phyloP scores from a whole-genome alignment of 352 stramenopile species.

The Globisporangium ultimum region DNA sequence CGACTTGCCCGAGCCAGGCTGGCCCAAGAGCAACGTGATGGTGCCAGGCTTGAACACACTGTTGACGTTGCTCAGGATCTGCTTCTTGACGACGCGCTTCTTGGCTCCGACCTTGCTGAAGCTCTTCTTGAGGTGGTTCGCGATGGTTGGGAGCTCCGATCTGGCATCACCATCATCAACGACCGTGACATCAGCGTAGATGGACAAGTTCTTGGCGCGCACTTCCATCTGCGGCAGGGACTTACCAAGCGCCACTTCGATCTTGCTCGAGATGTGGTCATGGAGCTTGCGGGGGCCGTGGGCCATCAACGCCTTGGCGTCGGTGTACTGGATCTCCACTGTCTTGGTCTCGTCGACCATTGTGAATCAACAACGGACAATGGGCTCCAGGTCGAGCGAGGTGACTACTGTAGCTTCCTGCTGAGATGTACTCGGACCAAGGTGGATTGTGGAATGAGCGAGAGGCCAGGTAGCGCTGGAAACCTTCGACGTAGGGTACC shows the following conservation, averaged over 20 bases:
- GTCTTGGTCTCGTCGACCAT: no score
- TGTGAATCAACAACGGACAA: no score
- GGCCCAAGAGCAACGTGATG: conserved; percentile 29
- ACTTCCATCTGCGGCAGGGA: conserved; percentile 1
- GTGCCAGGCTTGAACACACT: conserved; percentile 4
- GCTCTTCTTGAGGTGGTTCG: conserved; percentile 22
- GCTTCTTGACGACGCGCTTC: no score
- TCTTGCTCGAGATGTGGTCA: conserved; percentile 20
- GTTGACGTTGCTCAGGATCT: no score
- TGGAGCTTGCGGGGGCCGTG: conserved; percentile 28
- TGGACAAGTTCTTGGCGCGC: neutral
- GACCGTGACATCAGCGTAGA: conserved; percentile 7
- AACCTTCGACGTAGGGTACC: no score
- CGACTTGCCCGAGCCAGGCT: conserved; percentile 35
- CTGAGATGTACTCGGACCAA: no score
- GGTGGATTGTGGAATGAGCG: no score
- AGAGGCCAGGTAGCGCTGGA: no score
- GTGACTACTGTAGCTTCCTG: no score
- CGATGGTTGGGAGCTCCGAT: conserved; percentile 19
- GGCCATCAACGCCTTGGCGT: conserved; percentile 31
- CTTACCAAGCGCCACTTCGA: conserved; percentile 25
- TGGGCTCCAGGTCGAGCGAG: no score
- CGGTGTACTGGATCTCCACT: conserved; percentile 7
- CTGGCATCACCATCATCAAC: neutral
- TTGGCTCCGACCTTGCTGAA: neutral